These are phyloP conservation scores for Bryum argenteum DNA, from an alignment of 225 moss, liverwort and hornwort genomes.

Conservation along the genomic window DNA sequence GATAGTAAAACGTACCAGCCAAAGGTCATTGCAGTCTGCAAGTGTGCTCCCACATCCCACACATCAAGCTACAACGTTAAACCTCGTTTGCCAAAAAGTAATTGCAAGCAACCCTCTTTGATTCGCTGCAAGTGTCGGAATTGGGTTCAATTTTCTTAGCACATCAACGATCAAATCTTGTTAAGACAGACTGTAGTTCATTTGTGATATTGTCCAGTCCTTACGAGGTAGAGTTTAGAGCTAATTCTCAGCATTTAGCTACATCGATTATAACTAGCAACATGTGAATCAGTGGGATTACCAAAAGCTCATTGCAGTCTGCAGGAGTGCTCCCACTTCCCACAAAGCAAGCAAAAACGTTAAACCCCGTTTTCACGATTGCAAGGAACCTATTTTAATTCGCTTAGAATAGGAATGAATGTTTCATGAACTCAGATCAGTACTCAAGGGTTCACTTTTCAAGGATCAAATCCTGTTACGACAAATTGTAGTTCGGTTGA, in stretches of 20 bases:
- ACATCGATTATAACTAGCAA: too few relatives aligned
- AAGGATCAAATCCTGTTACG: background rate
- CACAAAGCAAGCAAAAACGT: conserved; percentile 12
- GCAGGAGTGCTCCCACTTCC: conserved; percentile 17
- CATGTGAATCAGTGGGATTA: too few relatives aligned
- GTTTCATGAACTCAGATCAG: background rate
- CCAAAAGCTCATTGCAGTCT: conserved; percentile 62
- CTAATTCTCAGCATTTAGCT: background rate
- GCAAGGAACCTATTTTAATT: background rate
- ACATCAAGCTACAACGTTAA: conserved; percentile 26
- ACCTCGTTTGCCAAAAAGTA: too few relatives aligned
- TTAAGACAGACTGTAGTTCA: background rate
- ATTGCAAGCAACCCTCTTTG: background rate
- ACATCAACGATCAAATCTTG: too few relatives aligned
- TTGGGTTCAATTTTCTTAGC: background rate
- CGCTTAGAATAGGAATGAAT: background rate
- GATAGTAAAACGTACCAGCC: conserved; percentile 43
- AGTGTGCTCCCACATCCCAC: conserved; percentile 18
- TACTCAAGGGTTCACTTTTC: too few relatives aligned
- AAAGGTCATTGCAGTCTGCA: conserved; percentile 59
- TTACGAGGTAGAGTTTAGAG: background rate
- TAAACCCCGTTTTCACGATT: background rate
- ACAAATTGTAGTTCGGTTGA: too few relatives aligned
- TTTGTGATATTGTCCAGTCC: background rate
- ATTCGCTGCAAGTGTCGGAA: background rate